These are phyloP conservation scores for Leccinum rimulosum DNA, from an alignment of 768 basidiomycete genomes.

Conservation along the genomic window DNA sequence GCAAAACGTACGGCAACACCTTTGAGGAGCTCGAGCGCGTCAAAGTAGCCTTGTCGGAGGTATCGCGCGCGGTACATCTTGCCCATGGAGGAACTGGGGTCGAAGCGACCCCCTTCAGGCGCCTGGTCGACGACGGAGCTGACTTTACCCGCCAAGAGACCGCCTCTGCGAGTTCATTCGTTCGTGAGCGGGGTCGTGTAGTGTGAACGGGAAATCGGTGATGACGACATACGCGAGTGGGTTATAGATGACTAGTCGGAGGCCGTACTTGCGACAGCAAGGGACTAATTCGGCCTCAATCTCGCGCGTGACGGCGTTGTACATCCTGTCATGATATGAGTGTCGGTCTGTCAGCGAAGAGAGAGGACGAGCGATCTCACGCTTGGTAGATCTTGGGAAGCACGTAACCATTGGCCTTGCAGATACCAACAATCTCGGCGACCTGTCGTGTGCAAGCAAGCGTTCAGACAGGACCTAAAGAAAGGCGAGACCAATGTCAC, in stretches of 20 bases:
- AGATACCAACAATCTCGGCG: constrained; percentile 57
- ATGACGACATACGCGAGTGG: constrained; percentile 43
- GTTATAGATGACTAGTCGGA: constrained; percentile 56
- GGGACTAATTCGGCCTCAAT: constrained; percentile 52
- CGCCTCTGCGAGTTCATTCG: neutral
- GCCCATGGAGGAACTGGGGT: constrained; percentile 36
- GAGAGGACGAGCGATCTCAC: constrained; percentile 19
- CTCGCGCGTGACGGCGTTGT: constrained; percentile 47
- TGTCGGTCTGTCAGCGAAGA: neutral
- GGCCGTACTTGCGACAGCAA: constrained; percentile 55
- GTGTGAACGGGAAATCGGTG: neutral
- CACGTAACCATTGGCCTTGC: constrained; percentile 51
- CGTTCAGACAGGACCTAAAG: neutral
- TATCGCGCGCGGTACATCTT: constrained; percentile 46
- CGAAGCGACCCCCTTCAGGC: constrained; percentile 42
- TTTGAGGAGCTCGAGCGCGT: constrained; percentile 42
- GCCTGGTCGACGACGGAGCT: constrained; percentile 29
- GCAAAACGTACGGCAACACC: constrained; percentile 36
- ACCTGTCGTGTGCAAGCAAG: constrained; percentile 33
- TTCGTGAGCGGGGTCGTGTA: neutral
- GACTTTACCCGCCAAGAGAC: constrained; percentile 45
- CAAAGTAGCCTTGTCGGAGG: constrained; percentile 41
- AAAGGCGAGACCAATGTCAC: too few species aligned
- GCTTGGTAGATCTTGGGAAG: constrained; percentile 57
- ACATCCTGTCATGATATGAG: constrained; percentile 30